Conservation (phyloP, 2,329 filamentous ascomycete genomes). For the Coniochaeta prunicola region DNA sequence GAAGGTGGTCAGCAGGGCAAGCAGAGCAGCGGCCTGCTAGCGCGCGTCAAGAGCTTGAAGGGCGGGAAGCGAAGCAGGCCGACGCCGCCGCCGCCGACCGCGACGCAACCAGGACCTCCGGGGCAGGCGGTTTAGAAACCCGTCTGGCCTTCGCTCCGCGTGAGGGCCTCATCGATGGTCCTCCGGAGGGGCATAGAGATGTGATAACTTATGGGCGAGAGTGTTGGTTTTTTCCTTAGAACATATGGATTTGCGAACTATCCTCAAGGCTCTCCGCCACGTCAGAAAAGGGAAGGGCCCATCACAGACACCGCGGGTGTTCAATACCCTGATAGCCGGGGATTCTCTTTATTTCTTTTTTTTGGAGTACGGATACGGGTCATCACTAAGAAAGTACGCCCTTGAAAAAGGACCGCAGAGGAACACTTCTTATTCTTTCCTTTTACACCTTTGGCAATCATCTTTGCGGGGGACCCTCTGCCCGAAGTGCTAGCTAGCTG, state of each 20-base stretch:
- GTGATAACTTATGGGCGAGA: not conserved
- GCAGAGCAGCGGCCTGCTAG: constrained; percentile 59
- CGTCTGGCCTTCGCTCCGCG: constrained; percentile 2
- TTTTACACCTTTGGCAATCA: not conserved
- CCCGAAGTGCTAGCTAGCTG: not conserved
- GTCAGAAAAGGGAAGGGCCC: not conserved
- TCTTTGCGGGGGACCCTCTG: not conserved
- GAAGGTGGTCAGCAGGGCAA: constrained; percentile 24
- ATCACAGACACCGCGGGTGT: not conserved
- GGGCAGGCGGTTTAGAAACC: constrained; percentile 14
- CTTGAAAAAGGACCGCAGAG: not conserved
- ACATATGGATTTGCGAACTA: not conserved
- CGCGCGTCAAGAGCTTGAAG: constrained; percentile 76
- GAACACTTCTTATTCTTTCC: not conserved
- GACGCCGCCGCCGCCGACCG: constrained; percentile 23
- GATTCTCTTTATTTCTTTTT: not conserved
- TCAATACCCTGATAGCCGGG: not conserved
- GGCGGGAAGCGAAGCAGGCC: constrained; percentile 50
- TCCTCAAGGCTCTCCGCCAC: not conserved
- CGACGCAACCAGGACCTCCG: constrained; percentile 11
- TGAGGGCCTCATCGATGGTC: constrained; percentile 1
- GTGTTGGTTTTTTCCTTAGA: not conserved
- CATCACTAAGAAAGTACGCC: not conserved
- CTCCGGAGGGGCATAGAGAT: not conserved
- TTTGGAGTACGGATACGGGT: not conserved